Conservation (phyloP, 805 yeast genomes). For the Clavispora asparagi region DNA sequence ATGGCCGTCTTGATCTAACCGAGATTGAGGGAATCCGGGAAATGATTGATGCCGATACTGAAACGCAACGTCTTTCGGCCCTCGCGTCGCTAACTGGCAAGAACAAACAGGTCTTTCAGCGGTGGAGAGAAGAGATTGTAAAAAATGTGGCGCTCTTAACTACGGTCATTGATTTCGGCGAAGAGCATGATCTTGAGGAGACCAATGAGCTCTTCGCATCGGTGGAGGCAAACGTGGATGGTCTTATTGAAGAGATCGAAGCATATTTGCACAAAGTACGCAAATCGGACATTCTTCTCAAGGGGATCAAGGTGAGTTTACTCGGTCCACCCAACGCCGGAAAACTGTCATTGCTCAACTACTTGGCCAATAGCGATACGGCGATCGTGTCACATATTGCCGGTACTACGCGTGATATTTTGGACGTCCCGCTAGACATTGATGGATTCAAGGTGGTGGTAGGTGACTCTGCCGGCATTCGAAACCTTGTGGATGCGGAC, state of each 20-base stretch:
- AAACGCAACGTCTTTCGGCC: constrained; percentile 74
- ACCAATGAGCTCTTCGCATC: constrained; percentile 46
- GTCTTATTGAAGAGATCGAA: constrained; percentile 42
- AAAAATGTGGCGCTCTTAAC: constrained; percentile 69
- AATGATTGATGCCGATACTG: constrained; percentile 91
- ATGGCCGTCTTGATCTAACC: constrained; percentile 79
- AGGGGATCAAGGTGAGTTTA: constrained; percentile 69
- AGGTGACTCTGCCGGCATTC: constrained; percentile 92
- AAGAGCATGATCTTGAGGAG: constrained; percentile 80
- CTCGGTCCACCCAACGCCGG: constrained; percentile 97
- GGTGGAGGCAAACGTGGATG: constrained; percentile 41
- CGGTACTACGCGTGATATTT: constrained; percentile 89
- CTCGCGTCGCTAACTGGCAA: constrained; percentile 68
- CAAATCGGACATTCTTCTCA: constrained; percentile 56
- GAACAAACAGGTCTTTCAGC: constrained; percentile 46
- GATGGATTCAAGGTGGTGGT: constrained; percentile 78
- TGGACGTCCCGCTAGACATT: constrained; percentile 77
- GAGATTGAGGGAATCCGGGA: constrained; percentile 88
- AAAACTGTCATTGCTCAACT: constrained; percentile 79
- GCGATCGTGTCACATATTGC: constrained; percentile 89
- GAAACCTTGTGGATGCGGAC: constrained; percentile 46
- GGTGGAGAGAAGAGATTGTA: constrained; percentile 67
- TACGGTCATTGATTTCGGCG: constrained; percentile 92
- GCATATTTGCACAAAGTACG: constrained; percentile 42
- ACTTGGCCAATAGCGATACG: constrained; percentile 70